Percentiles rank a stretch among this genome's conserved stretches.
Evolutionary conservation across 345 rosid species (phyloP).

Genomic region (Excoecaria agallocha): DNA sequence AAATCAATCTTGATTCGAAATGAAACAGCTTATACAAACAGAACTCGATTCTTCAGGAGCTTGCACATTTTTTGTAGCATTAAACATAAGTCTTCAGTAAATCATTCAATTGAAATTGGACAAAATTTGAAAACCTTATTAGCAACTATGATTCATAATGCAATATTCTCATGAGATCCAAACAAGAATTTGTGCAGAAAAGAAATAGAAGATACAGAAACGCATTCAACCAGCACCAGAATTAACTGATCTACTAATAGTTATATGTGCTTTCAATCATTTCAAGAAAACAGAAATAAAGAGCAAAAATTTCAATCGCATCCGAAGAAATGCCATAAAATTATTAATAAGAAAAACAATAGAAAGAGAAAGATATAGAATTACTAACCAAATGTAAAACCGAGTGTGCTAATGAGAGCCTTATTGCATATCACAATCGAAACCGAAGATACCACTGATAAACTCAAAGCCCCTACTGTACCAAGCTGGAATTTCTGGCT

Average conservation of each 20-base stretch:
- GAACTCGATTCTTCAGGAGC: not conserved
- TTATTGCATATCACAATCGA: slow-evolving; percentile 99
- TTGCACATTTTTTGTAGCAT: not conserved
- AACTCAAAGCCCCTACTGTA: slow-evolving; percentile 84
- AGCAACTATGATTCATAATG: not conserved
- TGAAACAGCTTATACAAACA: not conserved
- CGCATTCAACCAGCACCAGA: not conserved
- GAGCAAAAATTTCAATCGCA: not conserved
- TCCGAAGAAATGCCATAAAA: not conserved
- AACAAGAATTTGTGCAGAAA: not conserved
- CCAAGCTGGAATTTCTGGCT: slow-evolving; percentile 91
- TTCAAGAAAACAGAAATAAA: not conserved
- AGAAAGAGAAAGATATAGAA: not conserved
- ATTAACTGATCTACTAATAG: slow-evolving; percentile 1
- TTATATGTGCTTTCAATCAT: not conserved
- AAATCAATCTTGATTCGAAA: not conserved
- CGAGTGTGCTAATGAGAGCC: slow-evolving; percentile 97
- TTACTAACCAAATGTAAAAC: slow-evolving; percentile 78
- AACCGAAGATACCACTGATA: slow-evolving; percentile 98
- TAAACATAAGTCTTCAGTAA: not conserved
- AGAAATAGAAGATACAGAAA: not conserved
- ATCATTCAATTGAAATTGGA: not conserved
- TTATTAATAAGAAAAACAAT: not conserved
- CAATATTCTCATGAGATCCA: slow-evolving; percentile 9
- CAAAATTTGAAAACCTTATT: not conserved